phyloP scores from a whole-genome alignment of 2,329 filamentous ascomycete genomes.

The Pestalotiopsis fici region DNA sequence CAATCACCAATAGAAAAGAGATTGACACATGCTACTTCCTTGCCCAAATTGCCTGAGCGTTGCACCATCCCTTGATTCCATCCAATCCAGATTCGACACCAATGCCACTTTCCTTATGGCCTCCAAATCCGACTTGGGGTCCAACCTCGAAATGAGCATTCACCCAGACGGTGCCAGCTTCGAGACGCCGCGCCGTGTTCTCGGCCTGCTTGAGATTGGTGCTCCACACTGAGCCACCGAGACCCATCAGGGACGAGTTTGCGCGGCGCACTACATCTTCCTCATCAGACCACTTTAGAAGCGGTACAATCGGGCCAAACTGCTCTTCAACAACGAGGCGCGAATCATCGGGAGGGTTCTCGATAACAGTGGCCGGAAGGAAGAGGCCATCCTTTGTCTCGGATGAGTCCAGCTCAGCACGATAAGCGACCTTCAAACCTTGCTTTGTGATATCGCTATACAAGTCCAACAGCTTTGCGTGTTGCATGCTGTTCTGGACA shows the following conservation, averaged over 20 bases:
- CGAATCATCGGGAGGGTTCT: constrained; percentile 23
- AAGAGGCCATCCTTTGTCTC: constrained; percentile 15
- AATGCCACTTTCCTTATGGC: constrained; percentile 52
- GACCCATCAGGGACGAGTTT: constrained; percentile 50
- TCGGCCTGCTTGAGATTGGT: constrained; percentile 46
- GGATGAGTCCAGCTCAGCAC: background rate
- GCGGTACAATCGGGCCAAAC: constrained; percentile 39
- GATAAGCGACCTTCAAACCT: constrained; percentile 16
- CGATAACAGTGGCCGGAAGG: constrained; percentile 19
- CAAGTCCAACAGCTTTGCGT: constrained; percentile 22
- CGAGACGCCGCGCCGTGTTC: constrained; percentile 44
- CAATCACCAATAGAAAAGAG: too few relatives aligned
- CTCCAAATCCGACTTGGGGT: constrained; percentile 44
- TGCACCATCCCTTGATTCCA: constrained; percentile 34
- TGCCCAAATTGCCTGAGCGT: constrained; percentile 20
- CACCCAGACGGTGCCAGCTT: constrained; percentile 55
- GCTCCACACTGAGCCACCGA: constrained; percentile 54
- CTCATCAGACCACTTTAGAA: constrained; percentile 41
- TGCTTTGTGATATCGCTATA: constrained; percentile 21
- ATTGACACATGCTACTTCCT: background rate
- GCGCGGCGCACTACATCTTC: constrained; percentile 44
- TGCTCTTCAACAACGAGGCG: constrained; percentile 21
- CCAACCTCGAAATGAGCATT: constrained; percentile 45
- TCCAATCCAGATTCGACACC: constrained; percentile 47
- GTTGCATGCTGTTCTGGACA: constrained; percentile 22